Evolutionary conservation across 176 grass and related monocot genomes (phyloP), one percentile per base, ranked within the genome.

Genomic region (Bolboschoenus planiculmis): DNA sequence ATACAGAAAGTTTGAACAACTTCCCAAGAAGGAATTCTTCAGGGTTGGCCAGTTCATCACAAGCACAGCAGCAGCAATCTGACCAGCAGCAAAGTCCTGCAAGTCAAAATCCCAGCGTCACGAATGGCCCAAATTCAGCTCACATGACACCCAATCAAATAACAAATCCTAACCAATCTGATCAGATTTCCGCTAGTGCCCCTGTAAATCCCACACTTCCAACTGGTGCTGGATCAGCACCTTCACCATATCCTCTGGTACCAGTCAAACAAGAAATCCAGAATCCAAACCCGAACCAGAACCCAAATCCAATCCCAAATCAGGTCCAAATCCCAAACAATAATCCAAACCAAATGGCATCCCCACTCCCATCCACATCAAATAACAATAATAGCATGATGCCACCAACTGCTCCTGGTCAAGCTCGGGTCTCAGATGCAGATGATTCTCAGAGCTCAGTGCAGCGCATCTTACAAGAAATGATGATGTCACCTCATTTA

Each of bases 361-460:
- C 87, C 20, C 81, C 83, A 31, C 84, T 87, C 4, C 78, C 85
- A 9, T 39, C 71, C 39, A 81, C 89, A 20, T 88, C 87, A 65
- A 73, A 81, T 78, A 91, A 83, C 84, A 91, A 90, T 75, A 86
- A 86, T 39, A 90, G 83, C 46, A 87, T 93, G 84, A 86, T 85
- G 53, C 82, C 85, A 31, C 79, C 84, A 66, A 83, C 93, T 55
- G 87, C 87, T 59, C 40, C 84, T 26, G 29, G 81, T 51, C 87
- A 85, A 37, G 31, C 62, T 24, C 93, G 90, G 80, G 91, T 87
- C 67, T 66, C 90, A 55, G 96, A 96, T 72, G 58, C 87, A 53
- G 94, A 67, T 78, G 97, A 96, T 42, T 92, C 97, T 66, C 92
- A 95, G 75, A 95, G 92, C 40, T 99, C 92, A 0, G 96, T 99